Percentiles rank a stretch among this genome's conserved stretches.
Conservation (phyloP, 1,139 yeast genomes). For the Blastobotrys serpentis region DNA sequence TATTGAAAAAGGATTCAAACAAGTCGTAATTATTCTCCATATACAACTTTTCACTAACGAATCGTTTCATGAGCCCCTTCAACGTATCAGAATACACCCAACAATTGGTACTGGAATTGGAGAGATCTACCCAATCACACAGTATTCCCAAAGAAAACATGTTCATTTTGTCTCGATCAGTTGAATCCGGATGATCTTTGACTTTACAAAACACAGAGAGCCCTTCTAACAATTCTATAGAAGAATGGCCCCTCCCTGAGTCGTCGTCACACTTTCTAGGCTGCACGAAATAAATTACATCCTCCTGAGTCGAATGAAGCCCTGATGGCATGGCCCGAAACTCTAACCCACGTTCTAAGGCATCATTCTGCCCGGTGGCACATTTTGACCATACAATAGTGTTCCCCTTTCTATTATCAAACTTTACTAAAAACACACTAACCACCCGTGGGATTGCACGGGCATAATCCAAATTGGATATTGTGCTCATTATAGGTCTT, state of each 20-base stretch:
- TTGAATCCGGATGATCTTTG: conserved; percentile 10
- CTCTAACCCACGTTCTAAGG: conserved; percentile 47
- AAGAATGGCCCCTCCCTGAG: conserved; percentile 13
- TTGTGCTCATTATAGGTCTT: background rate
- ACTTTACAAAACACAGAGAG: conserved; percentile 51
- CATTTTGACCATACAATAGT: conserved; percentile 53
- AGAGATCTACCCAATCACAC: conserved; percentile 21
- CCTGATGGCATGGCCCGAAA: conserved; percentile 82
- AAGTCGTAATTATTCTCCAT: conserved; percentile 10
- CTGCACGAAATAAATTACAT: conserved; percentile 53
- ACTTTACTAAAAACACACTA: conserved; percentile 59
- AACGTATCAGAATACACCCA: conserved; percentile 57
- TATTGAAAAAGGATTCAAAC: conserved; percentile 18
- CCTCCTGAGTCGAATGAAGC: conserved; percentile 60
- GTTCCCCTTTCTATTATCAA: conserved; percentile 64
- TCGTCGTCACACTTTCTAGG: conserved; percentile 33
- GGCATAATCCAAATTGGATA: conserved; percentile 7
- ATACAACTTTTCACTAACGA: conserved; percentile 32
- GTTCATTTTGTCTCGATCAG: conserved; percentile 25
- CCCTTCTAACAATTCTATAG: conserved; percentile 42
- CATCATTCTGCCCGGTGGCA: conserved; percentile 32
- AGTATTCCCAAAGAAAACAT: conserved; percentile 38
- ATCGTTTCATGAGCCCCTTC: conserved; percentile 44
- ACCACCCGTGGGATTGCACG: conserved; percentile 19
- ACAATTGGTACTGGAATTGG: conserved; percentile 38